Evolutionary conservation across 2,329 filamentous ascomycete species (phyloP).

Genomic region (Colletotrichum limetticola): DNA sequence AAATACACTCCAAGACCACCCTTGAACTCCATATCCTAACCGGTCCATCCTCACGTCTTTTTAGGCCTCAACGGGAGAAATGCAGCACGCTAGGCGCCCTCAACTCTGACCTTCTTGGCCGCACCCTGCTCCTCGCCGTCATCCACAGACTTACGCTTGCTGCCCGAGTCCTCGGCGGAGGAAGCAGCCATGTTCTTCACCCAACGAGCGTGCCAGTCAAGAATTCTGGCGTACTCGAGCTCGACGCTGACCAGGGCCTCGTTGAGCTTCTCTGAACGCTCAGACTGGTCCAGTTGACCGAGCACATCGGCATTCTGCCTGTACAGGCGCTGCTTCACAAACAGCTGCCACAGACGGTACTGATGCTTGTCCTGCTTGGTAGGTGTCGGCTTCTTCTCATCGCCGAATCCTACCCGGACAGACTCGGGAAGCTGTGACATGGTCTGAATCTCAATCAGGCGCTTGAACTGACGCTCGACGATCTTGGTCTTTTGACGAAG

Average conservation of each 20-base stretch:
- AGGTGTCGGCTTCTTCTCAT: slow-evolving; percentile 53
- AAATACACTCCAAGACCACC: slow-evolving; percentile 11
- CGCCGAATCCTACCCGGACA: slow-evolving; percentile 63
- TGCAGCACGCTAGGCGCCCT: slow-evolving; percentile 35
- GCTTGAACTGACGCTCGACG: slow-evolving; percentile 78
- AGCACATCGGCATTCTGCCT: slow-evolving; percentile 79
- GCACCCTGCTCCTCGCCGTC: slow-evolving; percentile 41
- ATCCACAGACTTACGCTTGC: slow-evolving; percentile 58
- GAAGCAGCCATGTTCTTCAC: slow-evolving; percentile 41
- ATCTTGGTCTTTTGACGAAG: slow-evolving; percentile 76
- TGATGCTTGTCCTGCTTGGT: slow-evolving; percentile 68
- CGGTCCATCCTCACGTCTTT: background rate
- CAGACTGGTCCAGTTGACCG: slow-evolving; percentile 73
- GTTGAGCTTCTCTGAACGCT: slow-evolving; percentile 78
- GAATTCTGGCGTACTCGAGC: slow-evolving; percentile 76
- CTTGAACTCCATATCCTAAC: slow-evolving; percentile 18
- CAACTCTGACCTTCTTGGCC: slow-evolving; percentile 59
- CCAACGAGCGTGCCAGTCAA: slow-evolving; percentile 59
- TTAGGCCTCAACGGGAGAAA: background rate
- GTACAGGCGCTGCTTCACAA: slow-evolving; percentile 82
- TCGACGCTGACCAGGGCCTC: slow-evolving; percentile 75
- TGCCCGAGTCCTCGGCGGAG: slow-evolving; percentile 39
- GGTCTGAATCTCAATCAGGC: slow-evolving; percentile 80
- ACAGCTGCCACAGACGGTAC: slow-evolving; percentile 77
- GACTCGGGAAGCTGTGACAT: slow-evolving; percentile 68